Evolutionary conservation across 345 rosid genomes (phyloP).

Genomic region (Eucalyptus rudis): DNA sequence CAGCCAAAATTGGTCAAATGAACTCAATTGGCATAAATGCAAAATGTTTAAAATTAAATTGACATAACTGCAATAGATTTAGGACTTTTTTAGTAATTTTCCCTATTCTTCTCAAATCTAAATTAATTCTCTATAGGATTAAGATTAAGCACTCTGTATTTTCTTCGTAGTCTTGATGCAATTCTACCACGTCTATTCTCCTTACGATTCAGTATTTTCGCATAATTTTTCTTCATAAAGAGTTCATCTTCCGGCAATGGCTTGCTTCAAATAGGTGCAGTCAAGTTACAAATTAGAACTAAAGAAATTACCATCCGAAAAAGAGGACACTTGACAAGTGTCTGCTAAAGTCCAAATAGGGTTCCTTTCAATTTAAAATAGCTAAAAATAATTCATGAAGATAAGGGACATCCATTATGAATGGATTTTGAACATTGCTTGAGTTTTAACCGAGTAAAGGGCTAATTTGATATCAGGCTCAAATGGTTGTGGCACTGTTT

Average conservation of each 20-base stretch:
- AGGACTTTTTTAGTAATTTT: no score
- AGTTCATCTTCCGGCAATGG: not conserved
- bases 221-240: not conserved
- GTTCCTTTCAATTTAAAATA: not conserved
- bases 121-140: not conserved
- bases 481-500: conserved; percentile 3
- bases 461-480: not conserved
- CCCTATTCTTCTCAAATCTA: not conserved
- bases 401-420: not conserved
- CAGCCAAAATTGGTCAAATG: no score
- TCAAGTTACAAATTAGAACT: not conserved
- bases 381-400: not conserved
- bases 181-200: not conserved
- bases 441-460: not conserved
- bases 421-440: not conserved
- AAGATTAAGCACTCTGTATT: not conserved
- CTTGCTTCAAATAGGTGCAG: not conserved
- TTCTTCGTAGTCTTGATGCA: not conserved
- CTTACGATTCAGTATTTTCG: not conserved
- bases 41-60: no score
- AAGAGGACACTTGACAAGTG: not conserved
- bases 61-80: accelerated
- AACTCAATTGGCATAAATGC: accelerated
- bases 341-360: not conserved
- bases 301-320: not conserved